A percentile compares a stretch with the other conserved stretches of the same genome.
Conservation (phyloP, 352 stramenopile species). For the Pythium utonaiense region DNA sequence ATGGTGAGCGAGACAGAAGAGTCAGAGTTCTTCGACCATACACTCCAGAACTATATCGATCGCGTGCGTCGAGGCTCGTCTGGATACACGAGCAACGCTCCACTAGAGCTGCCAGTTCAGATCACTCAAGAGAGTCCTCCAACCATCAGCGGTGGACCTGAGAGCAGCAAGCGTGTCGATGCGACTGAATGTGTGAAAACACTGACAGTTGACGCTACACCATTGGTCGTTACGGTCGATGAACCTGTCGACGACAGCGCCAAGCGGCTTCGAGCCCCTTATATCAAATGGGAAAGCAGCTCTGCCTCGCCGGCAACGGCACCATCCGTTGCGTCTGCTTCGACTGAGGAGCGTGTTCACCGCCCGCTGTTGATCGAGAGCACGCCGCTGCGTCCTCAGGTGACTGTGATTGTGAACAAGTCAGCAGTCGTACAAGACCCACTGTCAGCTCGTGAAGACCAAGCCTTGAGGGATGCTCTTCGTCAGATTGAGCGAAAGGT, state of each 20-base stretch:
- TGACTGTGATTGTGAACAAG: neutral
- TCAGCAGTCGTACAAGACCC: neutral
- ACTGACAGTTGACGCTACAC: neutral
- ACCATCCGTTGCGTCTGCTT: neutral
- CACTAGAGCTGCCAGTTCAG: neutral
- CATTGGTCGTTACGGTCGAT: neutral
- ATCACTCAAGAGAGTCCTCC: no score
- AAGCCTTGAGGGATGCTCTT: neutral
- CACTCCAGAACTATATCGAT: conserved; percentile 21
- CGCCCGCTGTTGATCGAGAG: conserved; percentile 13
- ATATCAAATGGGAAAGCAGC: conserved; percentile 20
- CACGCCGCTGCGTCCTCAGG: neutral
- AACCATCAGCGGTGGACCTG: neutral
- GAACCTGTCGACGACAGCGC: neutral
- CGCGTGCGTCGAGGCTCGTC: conserved; percentile 20
- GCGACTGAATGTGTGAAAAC: neutral
- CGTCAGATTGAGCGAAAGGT: neutral
- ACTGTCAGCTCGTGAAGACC: neutral
- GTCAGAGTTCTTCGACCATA: conserved; percentile 24
- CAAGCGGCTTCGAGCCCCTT: neutral
- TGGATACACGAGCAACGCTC: no score
- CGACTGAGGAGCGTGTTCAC: neutral
- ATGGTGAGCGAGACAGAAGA: conserved; percentile 18
- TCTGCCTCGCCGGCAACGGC: neutral
- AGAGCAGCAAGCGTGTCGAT: neutral